Evolutionary conservation across 208 protist genomes (phyloP).

Genomic region (Trypanosoma vivax): DNA sequence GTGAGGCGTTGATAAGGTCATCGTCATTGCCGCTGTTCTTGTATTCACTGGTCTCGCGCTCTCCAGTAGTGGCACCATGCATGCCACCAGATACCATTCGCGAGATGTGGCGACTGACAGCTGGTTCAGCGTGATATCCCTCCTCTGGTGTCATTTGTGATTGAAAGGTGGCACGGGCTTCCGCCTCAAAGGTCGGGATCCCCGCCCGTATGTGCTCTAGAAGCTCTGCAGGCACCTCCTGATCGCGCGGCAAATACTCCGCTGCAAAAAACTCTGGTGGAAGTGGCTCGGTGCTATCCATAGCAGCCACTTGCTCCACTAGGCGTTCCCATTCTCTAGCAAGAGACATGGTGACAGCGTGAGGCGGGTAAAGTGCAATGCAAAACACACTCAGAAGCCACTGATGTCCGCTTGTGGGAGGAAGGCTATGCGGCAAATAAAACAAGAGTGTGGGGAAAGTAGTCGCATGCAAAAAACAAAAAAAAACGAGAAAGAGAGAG

Average conservation of each 20-base stretch:
- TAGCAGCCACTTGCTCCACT: constrained; percentile 47
- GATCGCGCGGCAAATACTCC: constrained; percentile 27
- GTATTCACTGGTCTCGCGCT: too few species aligned
- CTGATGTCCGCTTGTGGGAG: neutral
- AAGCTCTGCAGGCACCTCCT: constrained; percentile 23
- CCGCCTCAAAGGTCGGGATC: constrained; percentile 31
- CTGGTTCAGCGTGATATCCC: constrained; percentile 27
- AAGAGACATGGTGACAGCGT: neutral
- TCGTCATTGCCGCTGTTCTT: constrained; percentile 5
- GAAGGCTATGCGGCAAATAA: neutral
- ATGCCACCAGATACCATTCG: too few species aligned
- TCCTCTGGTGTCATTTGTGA: constrained; percentile 64
- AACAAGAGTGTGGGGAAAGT: neutral
- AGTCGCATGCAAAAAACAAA: neutral
- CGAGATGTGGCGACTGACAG: neutral
- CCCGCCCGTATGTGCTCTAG: constrained; percentile 33
- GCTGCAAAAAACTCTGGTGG: constrained; percentile 24
- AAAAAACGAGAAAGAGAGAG: neutral
- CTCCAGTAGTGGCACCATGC: too few species aligned
- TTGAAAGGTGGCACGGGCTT: constrained; percentile 29
- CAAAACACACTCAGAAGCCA: too few species aligned
- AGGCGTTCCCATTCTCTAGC: constrained; percentile 28
- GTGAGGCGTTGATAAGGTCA: neutral
- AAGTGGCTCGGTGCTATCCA: constrained; percentile 45
- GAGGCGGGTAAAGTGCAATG: too few species aligned